These are phyloP conservation scores for Mikania micrantha DNA, from an alignment of 129 eudicot species.

Conservation along the genomic window DNA sequence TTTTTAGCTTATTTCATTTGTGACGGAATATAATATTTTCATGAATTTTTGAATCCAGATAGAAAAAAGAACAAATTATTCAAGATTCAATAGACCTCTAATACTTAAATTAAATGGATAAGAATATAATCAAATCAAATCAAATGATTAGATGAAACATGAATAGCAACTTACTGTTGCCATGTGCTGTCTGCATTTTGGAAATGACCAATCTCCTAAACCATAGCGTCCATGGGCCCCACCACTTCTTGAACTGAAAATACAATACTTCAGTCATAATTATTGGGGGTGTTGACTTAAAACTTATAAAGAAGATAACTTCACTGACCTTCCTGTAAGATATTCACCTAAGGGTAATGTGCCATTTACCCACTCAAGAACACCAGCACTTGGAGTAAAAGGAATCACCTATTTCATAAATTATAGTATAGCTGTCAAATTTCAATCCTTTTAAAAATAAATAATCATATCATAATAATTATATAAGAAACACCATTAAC, in stretches of 20 bases:
- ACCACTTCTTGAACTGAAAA: constrained; percentile 74
- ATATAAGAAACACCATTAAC: not conserved
- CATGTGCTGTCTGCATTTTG: constrained; percentile 93
- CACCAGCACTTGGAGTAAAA: constrained; percentile 99
- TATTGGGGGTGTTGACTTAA: not conserved
- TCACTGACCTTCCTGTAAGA: constrained; percentile 84
- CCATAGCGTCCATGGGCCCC: constrained; percentile 99
- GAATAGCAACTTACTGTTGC: constrained; percentile 38
- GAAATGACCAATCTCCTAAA: constrained; percentile 78
- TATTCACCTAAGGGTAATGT: constrained; percentile 91
- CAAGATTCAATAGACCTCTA: too few relatives aligned
- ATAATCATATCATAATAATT: not conserved
- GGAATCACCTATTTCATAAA: constrained; percentile 79
- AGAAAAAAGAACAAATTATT: not conserved
- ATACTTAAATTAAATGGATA: not conserved
- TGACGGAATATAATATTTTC: not conserved
- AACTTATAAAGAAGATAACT: constrained; percentile 4
- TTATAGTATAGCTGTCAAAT: not conserved
- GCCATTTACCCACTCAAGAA: constrained; percentile 98
- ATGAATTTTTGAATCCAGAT: not conserved
- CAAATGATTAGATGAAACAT: not conserved
- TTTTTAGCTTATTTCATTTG: not conserved
- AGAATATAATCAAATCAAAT: too few relatives aligned
- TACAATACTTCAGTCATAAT: constrained; percentile 3
- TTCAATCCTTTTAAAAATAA: too few relatives aligned